phyloP scores from a whole-genome alignment of 225 moss, liverwort and hornwort genomes.

The Rhytidiadelphus loreus region DNA sequence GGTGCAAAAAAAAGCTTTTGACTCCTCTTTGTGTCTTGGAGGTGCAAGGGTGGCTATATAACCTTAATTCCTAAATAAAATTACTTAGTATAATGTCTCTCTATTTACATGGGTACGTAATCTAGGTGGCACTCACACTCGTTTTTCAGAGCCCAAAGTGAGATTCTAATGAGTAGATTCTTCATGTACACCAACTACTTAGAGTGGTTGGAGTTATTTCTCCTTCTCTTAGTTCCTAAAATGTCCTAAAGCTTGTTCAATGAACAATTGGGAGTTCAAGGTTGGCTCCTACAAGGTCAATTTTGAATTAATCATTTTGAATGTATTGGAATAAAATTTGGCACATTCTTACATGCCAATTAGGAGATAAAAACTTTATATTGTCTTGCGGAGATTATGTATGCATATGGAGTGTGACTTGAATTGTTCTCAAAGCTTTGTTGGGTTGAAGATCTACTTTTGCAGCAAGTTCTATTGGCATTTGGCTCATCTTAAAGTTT shows the following conservation, averaged over 20 bases:
- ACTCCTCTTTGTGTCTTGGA: background rate
- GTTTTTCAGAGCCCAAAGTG: rapidly evolving
- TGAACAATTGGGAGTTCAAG: rapidly evolving
- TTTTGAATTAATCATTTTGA: background rate
- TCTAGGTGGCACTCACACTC: rapidly evolving
- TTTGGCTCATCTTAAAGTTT: background rate
- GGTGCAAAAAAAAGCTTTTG: background rate
- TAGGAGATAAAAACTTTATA: background rate
- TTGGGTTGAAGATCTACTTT: background rate
- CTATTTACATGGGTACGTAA: rapidly evolving
- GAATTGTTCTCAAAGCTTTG: rapidly evolving
- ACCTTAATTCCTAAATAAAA: background rate
- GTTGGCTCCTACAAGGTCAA: background rate
- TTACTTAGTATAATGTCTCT: background rate
- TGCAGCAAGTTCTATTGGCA: background rate
- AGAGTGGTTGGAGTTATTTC: background rate
- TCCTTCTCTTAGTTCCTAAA: background rate
- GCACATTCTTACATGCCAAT: background rate
- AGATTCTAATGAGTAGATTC: background rate
- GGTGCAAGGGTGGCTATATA: background rate
- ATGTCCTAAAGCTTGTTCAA: background rate
- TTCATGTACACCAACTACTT: background rate
- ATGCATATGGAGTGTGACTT: background rate
- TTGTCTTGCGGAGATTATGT: rapidly evolving
- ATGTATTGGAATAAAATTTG: background rate